Evolutionary conservation across 257 asterid genomes (phyloP).

Genomic region (Ehretia macrophylla): DNA sequence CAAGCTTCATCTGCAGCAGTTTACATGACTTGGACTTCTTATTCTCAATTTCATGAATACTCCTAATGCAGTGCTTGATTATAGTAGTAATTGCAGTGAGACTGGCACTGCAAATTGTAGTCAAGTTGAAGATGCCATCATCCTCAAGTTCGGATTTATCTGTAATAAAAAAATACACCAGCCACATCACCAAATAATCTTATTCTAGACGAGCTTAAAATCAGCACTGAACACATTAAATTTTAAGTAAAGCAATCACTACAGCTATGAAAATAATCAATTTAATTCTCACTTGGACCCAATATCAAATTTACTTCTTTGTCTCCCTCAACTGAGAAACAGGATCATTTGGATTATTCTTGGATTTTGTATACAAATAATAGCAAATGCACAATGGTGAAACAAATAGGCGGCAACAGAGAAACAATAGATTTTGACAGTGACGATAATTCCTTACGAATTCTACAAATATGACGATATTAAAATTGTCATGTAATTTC

Average conservation of each 20-base stretch:
- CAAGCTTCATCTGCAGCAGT: slow-evolving; percentile 75
- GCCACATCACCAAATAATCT: slow-evolving; percentile 11
- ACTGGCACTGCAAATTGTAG: slow-evolving; percentile 60
- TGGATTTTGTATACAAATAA: no score
- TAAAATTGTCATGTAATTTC: no score
- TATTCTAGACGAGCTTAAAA: slow-evolving; percentile 12
- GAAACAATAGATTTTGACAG: no score
- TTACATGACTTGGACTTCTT: slow-evolving; percentile 58
- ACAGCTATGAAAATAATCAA: not conserved
- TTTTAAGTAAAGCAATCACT: not conserved
- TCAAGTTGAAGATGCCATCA: slow-evolving; percentile 40
- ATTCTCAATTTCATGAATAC: slow-evolving; percentile 60
- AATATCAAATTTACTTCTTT: no score
- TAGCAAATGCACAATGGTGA: no score
- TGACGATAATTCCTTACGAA: no score
- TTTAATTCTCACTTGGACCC: not conserved
- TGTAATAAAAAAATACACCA: slow-evolving; percentile 33
- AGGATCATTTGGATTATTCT: no score
- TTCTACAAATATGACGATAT: no score
- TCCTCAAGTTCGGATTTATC: slow-evolving; percentile 51
- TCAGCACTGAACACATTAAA: not conserved
- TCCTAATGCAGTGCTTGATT: slow-evolving; percentile 51
- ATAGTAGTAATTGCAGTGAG: slow-evolving; percentile 56
- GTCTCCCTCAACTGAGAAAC: not conserved
- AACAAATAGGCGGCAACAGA: no score